Evolutionary conservation across 768 basidiomycete species (phyloP).

Genomic region (Tricholoma sp.): DNA sequence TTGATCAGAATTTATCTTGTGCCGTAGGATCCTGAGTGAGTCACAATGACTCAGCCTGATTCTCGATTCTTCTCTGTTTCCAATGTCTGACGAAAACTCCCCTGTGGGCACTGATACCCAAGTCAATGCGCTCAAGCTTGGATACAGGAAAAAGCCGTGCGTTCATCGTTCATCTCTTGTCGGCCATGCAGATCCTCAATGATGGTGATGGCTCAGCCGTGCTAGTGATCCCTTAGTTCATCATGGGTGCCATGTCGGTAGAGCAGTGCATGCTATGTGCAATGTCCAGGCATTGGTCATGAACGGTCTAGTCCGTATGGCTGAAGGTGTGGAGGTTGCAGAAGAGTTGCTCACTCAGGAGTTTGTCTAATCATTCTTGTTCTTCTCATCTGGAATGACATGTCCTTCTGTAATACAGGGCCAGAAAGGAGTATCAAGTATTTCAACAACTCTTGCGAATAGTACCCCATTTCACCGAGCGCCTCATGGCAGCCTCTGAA

Average conservation of each 20-base stretch:
- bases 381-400: neutral
- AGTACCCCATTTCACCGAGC: neutral
- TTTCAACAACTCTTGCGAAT: neutral
- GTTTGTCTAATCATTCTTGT: neutral
- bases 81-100: neutral
- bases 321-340: neutral
- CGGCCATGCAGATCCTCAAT: neutral
- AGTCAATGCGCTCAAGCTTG: neutral
- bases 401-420: neutral
- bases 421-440: neutral
- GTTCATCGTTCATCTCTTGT: neutral
- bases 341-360: neutral
- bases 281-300: conserved; percentile 14
- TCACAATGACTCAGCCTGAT: neutral
- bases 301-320: conserved; percentile 6
- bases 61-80: neutral
- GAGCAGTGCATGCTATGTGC: conserved; percentile 10
- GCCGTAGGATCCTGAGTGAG: neutral
- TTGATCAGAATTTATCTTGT: neutral
- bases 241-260: conserved; percentile 16
- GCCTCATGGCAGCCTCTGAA: neutral
- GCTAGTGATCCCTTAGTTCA: conserved; percentile 10
- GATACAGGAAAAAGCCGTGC: neutral
- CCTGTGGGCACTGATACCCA: neutral
- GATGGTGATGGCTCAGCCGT: neutral